Evolutionary conservation across 139 green algal species (phyloP).

Genomic region (Helicosporidium sp.): DNA sequence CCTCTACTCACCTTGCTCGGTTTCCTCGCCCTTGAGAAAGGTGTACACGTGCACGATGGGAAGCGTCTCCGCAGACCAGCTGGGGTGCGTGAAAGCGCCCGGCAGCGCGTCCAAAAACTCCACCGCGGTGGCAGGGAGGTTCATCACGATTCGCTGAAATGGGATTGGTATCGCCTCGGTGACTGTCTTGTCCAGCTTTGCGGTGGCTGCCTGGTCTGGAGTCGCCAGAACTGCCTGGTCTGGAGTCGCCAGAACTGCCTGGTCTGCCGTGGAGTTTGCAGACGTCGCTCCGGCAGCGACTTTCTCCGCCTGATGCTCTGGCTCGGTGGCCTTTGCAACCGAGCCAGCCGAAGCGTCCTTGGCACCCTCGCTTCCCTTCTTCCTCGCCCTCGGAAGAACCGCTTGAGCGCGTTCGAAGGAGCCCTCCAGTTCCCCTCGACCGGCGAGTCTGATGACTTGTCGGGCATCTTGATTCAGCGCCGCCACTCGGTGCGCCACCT

Average conservation of each 20-base stretch:
- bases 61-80: conserved; percentile 41
- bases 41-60: conserved; percentile 81
- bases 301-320: no score
- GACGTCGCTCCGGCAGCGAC: not conserved
- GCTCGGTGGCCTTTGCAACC: no score
- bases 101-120: conserved; percentile 75
- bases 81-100: conserved; percentile 33
- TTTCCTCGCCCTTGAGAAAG: conserved; percentile 49
- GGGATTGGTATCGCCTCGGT: no score
- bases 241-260: not conserved
- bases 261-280: no score
- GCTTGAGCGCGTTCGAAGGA: no score
- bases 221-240: not conserved
- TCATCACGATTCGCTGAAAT: conserved; percentile 74
- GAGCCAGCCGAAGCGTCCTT: no score
- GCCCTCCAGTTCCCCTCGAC: no score
- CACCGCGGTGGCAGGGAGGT: conserved; percentile 70
- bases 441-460: conserved; percentile 14
- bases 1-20: conserved; percentile 28
- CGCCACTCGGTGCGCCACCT: conserved; percentile 15
- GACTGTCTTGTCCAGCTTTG: no score
- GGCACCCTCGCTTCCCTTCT: not conserved
- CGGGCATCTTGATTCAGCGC: conserved; percentile 46
- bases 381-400: not conserved
- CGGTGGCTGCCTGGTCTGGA: not conserved